phyloP scores from a whole-genome alignment of 495 filamentous ascomycete species.

The Pyrenopolyporus hunteri region DNA sequence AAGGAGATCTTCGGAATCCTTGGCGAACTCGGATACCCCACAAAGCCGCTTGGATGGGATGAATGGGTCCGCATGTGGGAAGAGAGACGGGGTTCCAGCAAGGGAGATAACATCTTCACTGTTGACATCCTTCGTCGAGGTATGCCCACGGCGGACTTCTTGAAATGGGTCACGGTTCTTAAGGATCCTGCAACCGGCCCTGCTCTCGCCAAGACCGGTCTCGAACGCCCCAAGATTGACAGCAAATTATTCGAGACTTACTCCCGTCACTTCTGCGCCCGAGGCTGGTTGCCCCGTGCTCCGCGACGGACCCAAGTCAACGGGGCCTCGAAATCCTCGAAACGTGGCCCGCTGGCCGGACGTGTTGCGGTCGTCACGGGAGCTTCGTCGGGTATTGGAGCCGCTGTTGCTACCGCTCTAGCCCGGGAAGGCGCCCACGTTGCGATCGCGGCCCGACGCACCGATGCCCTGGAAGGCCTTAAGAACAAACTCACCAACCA shows the following conservation, averaged over 20 bases:
- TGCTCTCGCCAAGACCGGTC: slow-evolving; percentile 52
- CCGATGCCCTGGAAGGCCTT: slow-evolving; percentile 63
- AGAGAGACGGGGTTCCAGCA: slow-evolving; percentile 60
- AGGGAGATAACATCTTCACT: slow-evolving; percentile 69
- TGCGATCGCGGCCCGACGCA: slow-evolving; percentile 66
- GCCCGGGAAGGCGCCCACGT: slow-evolving; percentile 63
- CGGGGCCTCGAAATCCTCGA: slow-evolving; percentile 41
- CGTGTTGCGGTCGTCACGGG: slow-evolving; percentile 61
- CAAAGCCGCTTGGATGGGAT: slow-evolving; percentile 62
- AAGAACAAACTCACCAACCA: slow-evolving; percentile 55
- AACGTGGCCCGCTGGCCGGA: slow-evolving; percentile 59
- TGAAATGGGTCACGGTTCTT: slow-evolving; percentile 62
- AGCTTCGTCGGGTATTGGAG: slow-evolving; percentile 62
- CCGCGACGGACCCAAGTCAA: slow-evolving; percentile 53
- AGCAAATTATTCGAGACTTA: slow-evolving; percentile 66
- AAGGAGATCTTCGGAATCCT: slow-evolving; percentile 62
- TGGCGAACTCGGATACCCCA: slow-evolving; percentile 65
- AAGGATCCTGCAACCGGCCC: slow-evolving; percentile 63
- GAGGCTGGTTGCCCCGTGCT: slow-evolving; percentile 67
- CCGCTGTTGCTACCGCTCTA: slow-evolving; percentile 53
- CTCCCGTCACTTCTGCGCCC: slow-evolving; percentile 70
- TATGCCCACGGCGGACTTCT: slow-evolving; percentile 67
- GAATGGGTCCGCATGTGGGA: slow-evolving; percentile 69
- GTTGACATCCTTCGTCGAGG: slow-evolving; percentile 68
- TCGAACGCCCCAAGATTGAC: slow-evolving; percentile 67